phyloP scores from a whole-genome alignment of 2,329 filamentous ascomycete genomes.

The Penicillium aurantiogriseum region DNA sequence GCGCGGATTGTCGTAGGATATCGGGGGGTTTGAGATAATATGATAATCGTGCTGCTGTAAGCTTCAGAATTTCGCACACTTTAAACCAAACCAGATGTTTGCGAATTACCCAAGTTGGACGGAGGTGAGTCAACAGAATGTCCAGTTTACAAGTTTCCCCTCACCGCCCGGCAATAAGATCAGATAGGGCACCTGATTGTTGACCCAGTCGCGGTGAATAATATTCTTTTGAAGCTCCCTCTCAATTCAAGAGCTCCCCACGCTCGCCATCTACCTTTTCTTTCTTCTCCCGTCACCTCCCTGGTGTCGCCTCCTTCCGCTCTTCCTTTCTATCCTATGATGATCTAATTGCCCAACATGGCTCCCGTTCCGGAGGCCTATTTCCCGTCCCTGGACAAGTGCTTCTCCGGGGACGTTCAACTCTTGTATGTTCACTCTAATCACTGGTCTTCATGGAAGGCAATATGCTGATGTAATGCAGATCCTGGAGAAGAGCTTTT shows the following conservation, averaged over 20 bases:
- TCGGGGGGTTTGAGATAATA: neutral
- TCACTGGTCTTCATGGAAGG: neutral
- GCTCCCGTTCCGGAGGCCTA: slow-evolving; percentile 70
- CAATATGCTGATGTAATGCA: slow-evolving; percentile 42
- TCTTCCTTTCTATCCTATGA: slow-evolving; percentile 30
- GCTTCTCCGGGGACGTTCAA: slow-evolving; percentile 74
- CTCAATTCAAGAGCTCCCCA: slow-evolving; percentile 23
- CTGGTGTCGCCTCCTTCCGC: slow-evolving; percentile 7
- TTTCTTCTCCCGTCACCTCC: slow-evolving; percentile 3
- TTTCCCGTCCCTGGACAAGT: slow-evolving; percentile 81
- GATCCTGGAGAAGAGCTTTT: slow-evolving; percentile 59
- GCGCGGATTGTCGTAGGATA: slow-evolving; percentile 12
- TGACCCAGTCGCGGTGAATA: slow-evolving; percentile 35
- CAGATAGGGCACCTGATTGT: slow-evolving; percentile 40
- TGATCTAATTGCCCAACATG: slow-evolving; percentile 56
- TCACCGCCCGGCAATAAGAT: slow-evolving; percentile 39
- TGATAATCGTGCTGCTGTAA: neutral
- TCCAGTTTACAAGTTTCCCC: slow-evolving; percentile 14
- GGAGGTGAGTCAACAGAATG: slow-evolving; percentile 15
- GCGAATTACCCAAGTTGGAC: neutral
- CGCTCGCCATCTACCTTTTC: slow-evolving; percentile 10
- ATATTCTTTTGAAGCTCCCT: slow-evolving; percentile 31
- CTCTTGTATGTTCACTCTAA: slow-evolving; percentile 61
- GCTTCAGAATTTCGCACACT: neutral
- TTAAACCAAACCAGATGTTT: neutral